Evolutionary conservation across 2,329 filamentous ascomycete species (phyloP), one percentile per base, ranked within the genome.

Genomic region (Chaetomium globosum): DNA sequence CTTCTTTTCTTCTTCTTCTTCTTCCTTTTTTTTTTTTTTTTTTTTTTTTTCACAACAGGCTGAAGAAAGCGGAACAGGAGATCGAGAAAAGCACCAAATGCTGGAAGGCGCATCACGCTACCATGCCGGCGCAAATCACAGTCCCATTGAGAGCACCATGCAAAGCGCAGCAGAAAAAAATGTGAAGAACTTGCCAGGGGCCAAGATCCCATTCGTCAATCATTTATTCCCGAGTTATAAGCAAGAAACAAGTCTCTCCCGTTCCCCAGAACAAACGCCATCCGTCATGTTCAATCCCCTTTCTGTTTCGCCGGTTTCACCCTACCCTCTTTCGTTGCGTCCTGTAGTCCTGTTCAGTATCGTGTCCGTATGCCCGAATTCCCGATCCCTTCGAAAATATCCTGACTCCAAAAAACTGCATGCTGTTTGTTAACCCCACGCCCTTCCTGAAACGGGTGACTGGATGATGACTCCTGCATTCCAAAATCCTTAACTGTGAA

Each of bases 261-360:
- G 13, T 31, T 28, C 26, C 51, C 6, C 26, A 12, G 28, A 30
- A 30, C 26, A 30, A 30, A 53, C 51, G 51, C 51, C 51, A 30
- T n/a, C 23, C 26, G 7, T 53, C 26, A 53, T 30, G 26, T 30
- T 31, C 51, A 53, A 19, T 30, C 26, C 23, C 26, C 13, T 28
- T 53, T 31, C 51, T 53, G 26, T 53, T 53, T 53, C 51, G 26
- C 26, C 51, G 51, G 16, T 30, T 28, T 53, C 26, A 16, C 26
- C 13, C 51, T n/a, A 53, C 12, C 23, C 16, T 30, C 28, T 28
- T 53, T 53, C 26, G 12, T 30, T 13, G 26, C 23, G 21, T n/a
- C 13, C 23, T 19, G 26, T 28, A 30, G 26, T n/a, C 26, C 51
- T 53, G 26, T 31, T 7, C 51, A 30, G 19, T 53, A 31, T 30